Evolutionary conservation across 805 yeast species (phyloP), one percentile per base, ranked within the genome.

Genomic region (Ogataea pini): DNA sequence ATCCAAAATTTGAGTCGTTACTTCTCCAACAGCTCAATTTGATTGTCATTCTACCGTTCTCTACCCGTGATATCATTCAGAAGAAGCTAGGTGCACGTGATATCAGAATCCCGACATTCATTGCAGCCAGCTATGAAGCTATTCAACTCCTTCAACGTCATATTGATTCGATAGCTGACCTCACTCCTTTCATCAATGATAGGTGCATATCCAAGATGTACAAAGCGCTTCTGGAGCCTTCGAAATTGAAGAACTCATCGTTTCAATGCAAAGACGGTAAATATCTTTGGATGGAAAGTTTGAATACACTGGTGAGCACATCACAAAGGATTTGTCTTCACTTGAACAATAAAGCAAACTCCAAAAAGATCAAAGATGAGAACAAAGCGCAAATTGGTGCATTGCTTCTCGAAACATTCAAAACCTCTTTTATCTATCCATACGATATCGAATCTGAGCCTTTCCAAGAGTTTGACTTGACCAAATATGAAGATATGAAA

Each of bases 31-130:
- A 83, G 52, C 60, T 86, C 31, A 75, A 81, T 20, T 68, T 73
- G 7, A 72, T 85, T 39, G 62, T 77, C 2, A 70, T 76, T 1
- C 69, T 84, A 42, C 90, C 91, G 2, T 84, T 80, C 60, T 82
- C 80, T 4, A 78, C 82, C 0, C 71, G 86, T 49, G 74, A 72
- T 17, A 68, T 82, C 47, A 84, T 85, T 36, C 74, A 77, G 44
- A 75, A 72, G 48, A 84, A 84, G 57, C 61, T 85, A 20, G 67
- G 65, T 4, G 52, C 62, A 7, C 58, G 62, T 68, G 64, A 68
- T 68, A 58, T 56, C 54, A 36, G 78, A 43, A 75, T 85, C 25
- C 88, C 91, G 2, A 75, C 86, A 0, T 86, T 86, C 57, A 73
- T 79, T 25, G 82, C 87, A 0, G 67, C 82, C 1, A 77, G 90